phyloP scores from a whole-genome alignment of 208 protist species.

The Endotrypanum monterogeii region DNA sequence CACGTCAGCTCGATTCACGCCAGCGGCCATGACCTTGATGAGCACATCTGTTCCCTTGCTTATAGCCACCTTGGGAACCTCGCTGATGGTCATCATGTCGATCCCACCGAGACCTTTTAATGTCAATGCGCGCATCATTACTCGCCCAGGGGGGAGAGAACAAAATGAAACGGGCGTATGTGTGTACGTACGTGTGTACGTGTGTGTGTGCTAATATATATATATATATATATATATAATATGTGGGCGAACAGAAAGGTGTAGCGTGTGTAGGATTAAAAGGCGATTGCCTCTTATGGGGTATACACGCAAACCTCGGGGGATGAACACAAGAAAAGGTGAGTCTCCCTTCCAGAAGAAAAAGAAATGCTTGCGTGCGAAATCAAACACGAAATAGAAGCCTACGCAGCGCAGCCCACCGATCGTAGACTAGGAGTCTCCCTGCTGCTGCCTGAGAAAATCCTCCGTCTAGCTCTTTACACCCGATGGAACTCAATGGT shows the following conservation, averaged over 20 bases:
- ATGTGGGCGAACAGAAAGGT: not conserved
- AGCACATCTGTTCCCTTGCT: slow-evolving; percentile 63
- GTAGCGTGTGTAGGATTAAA: not conserved
- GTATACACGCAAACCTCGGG: no score
- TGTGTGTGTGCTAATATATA: not conserved
- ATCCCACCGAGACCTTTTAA: slow-evolving; percentile 66
- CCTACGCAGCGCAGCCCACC: no score
- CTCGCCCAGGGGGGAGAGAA: not conserved
- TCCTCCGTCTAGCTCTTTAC: no score
- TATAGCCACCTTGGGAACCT: slow-evolving; percentile 47
- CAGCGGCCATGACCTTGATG: slow-evolving; percentile 85
- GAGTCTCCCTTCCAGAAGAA: no score
- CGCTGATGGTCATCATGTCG: slow-evolving; percentile 44
- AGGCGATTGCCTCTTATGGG: no score
- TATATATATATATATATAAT: no score
- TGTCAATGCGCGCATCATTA: slow-evolving; percentile 70
- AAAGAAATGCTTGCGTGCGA: no score
- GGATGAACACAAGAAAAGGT: no score
- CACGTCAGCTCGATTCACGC: slow-evolving; percentile 86
- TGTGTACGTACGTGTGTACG: not conserved
- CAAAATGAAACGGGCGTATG: not conserved
- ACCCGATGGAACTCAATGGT: no score
- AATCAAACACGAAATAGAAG: no score
- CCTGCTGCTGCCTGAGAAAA: no score
- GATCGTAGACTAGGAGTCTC: no score